These are phyloP conservation scores for Debaryomyces prosopidis DNA, from an alignment of 805 yeast genomes.

Conservation along the genomic window DNA sequence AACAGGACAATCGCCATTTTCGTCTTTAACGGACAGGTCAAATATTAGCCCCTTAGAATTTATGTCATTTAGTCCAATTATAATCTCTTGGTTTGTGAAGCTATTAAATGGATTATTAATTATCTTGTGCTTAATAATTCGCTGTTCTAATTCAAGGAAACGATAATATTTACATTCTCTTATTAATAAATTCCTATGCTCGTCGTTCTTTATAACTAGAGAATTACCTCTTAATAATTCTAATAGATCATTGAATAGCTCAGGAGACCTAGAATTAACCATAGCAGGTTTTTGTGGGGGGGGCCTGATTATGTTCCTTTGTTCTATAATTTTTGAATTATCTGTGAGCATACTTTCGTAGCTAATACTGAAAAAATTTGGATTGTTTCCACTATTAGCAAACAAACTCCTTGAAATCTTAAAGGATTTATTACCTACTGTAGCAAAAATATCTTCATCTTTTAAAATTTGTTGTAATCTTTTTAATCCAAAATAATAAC, in stretches of 20 bases:
- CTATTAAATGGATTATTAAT: constrained; percentile 48
- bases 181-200: constrained; percentile 56
- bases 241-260: constrained; percentile 55
- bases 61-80: constrained; percentile 50
- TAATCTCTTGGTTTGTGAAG: constrained; percentile 53
- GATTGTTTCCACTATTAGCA: constrained; percentile 62
- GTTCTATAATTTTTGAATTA: constrained; percentile 36
- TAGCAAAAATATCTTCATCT: constrained; percentile 56
- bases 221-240: constrained; percentile 56
- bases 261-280: constrained; percentile 51
- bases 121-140: constrained; percentile 54
- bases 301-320: constrained; percentile 61
- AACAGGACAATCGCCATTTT: constrained; percentile 12
- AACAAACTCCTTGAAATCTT: constrained; percentile 59
- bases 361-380: constrained; percentile 73
- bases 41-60: constrained; percentile 34
- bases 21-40: constrained; percentile 11
- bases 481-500: constrained; percentile 67
- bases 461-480: constrained; percentile 50
- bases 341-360: constrained; percentile 53
- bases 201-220: constrained; percentile 47
- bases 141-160: constrained; percentile 73
- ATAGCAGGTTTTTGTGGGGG: constrained; percentile 70
- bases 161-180: constrained; percentile 78
- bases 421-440: constrained; percentile 61